Percentiles rank a stretch among this genome's conserved stretches.
Conservation (phyloP, 2,329 filamentous ascomycete species). For the Rhytidhysteron rufulum region DNA sequence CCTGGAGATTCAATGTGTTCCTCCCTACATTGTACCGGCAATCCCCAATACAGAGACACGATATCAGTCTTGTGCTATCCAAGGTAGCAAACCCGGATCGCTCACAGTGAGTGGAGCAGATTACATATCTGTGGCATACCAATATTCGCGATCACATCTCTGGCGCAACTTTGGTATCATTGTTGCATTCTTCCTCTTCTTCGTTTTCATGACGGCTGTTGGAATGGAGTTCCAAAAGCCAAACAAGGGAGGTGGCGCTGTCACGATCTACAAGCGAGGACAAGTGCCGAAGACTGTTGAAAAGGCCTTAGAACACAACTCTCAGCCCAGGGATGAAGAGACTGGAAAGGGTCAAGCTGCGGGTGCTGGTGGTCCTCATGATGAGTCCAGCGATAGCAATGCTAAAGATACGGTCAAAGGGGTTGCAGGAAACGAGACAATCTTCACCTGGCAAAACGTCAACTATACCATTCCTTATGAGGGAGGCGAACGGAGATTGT, state of each 20-base stretch:
- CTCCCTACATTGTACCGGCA: slow-evolving; percentile 55
- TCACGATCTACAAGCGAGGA: slow-evolving; percentile 61
- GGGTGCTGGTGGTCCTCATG: slow-evolving; percentile 17
- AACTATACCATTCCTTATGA: slow-evolving; percentile 66
- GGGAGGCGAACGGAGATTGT: slow-evolving; percentile 42
- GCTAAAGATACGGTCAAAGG: slow-evolving; percentile 38
- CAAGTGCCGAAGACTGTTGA: slow-evolving; percentile 59
- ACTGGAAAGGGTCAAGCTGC: slow-evolving; percentile 35
- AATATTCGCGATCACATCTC: slow-evolving; percentile 54
- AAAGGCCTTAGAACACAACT: slow-evolving; percentile 53
- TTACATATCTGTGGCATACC: slow-evolving; percentile 55
- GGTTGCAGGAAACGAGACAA: slow-evolving; percentile 58
- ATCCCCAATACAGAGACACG: slow-evolving; percentile 43
- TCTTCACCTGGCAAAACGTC: slow-evolving; percentile 79
- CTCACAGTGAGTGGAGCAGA: slow-evolving; percentile 51
- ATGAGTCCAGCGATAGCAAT: slow-evolving; percentile 19
- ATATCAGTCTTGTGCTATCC: slow-evolving; percentile 58
- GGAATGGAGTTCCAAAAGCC: slow-evolving; percentile 52
- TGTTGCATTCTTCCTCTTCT: slow-evolving; percentile 48
- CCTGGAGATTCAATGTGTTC: slow-evolving; percentile 52
- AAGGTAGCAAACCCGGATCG: slow-evolving; percentile 53
- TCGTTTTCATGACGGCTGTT: slow-evolving; percentile 43
- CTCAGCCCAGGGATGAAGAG: slow-evolving; percentile 49
- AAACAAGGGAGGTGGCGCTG: slow-evolving; percentile 56
- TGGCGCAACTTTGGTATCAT: slow-evolving; percentile 59